These are phyloP conservation scores for Torrubiellomyces zombiae DNA, from an alignment of 2,329 filamentous ascomycete species.

Conservation along the genomic window DNA sequence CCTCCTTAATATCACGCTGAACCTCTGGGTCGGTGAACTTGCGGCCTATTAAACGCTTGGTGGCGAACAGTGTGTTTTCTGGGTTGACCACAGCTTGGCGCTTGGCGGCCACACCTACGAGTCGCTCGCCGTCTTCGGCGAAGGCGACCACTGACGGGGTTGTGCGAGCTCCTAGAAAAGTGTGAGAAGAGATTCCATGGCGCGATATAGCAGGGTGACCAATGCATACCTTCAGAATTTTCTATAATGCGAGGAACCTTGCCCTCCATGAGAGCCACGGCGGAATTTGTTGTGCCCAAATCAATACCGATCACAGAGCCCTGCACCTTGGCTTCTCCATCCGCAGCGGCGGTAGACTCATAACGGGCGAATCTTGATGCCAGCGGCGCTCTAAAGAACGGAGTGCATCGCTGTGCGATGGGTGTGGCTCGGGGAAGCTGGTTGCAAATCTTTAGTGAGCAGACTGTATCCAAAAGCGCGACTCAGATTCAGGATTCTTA, in stretches of 20 bases:
- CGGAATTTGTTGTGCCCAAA: slow-evolving; percentile 94
- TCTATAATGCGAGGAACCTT: slow-evolving; percentile 92
- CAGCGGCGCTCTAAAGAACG: slow-evolving; percentile 52
- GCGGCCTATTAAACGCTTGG: slow-evolving; percentile 95
- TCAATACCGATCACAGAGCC: slow-evolving; percentile 97
- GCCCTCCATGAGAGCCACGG: slow-evolving; percentile 94
- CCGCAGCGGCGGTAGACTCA: slow-evolving; percentile 42
- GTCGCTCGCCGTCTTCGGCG: slow-evolving; percentile 83
- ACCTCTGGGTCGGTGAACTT: slow-evolving; percentile 91
- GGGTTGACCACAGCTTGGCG: slow-evolving; percentile 97
- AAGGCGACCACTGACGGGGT: slow-evolving; percentile 80
- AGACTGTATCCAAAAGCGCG: slow-evolving; percentile 2
- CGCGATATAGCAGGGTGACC: no score
- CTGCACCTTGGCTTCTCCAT: slow-evolving; percentile 59
- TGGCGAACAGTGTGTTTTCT: slow-evolving; percentile 95
- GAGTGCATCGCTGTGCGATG: slow-evolving; percentile 49
- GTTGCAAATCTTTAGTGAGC: slow-evolving; percentile 6
- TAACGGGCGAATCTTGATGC: slow-evolving; percentile 61
- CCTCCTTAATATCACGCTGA: slow-evolving; percentile 92
- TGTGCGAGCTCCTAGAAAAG: slow-evolving; percentile 18
- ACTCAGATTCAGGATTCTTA: slow-evolving; percentile 28
- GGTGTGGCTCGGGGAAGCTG: slow-evolving; percentile 66
- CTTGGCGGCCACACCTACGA: slow-evolving; percentile 95
- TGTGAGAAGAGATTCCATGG: no score
- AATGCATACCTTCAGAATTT: slow-evolving; percentile 71